Percentiles rank a stretch among this genome's conserved stretches.
Conservation (phyloP, 371 early-diverging fungal species). For the Sporodiniella umbellata region DNA sequence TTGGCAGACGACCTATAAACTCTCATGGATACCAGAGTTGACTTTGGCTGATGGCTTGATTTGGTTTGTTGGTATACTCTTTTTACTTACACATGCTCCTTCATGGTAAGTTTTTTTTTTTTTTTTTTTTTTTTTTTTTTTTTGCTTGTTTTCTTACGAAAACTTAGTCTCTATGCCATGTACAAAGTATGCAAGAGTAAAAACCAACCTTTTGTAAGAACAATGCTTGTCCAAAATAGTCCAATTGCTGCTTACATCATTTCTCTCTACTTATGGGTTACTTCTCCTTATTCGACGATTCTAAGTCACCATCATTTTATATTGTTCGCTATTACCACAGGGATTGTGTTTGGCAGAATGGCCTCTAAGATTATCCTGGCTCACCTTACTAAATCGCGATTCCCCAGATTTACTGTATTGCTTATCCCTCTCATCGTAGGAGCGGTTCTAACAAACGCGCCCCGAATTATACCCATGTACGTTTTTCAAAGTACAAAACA, state of each 20-base stretch:
- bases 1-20: constrained; percentile 26
- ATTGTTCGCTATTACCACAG: constrained; percentile 68
- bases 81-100: constrained; percentile 68
- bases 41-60: constrained; percentile 53
- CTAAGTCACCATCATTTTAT: constrained; percentile 62
- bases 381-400: constrained; percentile 77
- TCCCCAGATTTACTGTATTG: constrained; percentile 75
- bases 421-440: constrained; percentile 71
- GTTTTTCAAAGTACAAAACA: constrained; percentile 1
- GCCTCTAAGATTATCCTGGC: constrained; percentile 86
- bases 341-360: constrained; percentile 85
- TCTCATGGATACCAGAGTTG: constrained; percentile 21
- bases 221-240: constrained; percentile 61
- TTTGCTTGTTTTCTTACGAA: neutral
- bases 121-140: neutral
- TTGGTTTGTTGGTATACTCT: constrained; percentile 52
- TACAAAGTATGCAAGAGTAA: constrained; percentile 69
- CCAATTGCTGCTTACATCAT: constrained; percentile 61
- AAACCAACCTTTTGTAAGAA: constrained; percentile 53
- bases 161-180: constrained; percentile 54
- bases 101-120: constrained; percentile 45
- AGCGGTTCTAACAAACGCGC: constrained; percentile 57
- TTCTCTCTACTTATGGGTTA: constrained; percentile 61
- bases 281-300: constrained; percentile 64
- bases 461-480: constrained; percentile 40